Percentiles rank a stretch among this genome's conserved stretches.
phyloP scores from a whole-genome alignment of 768 basidiomycete genomes.

The Collybia sp. region DNA sequence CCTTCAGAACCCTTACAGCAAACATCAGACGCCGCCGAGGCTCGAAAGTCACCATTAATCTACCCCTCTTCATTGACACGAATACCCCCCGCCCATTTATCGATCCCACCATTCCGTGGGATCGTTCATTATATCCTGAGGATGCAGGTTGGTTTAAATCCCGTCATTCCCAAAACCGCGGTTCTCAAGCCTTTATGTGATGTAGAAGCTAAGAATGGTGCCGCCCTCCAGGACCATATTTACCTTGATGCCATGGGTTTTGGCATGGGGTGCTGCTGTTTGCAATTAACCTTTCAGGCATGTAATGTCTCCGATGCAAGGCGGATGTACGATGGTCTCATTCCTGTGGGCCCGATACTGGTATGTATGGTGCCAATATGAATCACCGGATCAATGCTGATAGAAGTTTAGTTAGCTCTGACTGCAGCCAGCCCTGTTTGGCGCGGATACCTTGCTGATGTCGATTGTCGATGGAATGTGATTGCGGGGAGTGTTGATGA shows the following conservation, averaged over 20 bases:
- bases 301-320: constrained; percentile 92
- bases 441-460: constrained; percentile 92
- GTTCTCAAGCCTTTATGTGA: constrained; percentile 5
- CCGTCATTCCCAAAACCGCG: constrained; percentile 1
- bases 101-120: constrained; percentile 89
- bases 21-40: constrained; percentile 90
- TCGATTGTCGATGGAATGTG: constrained; percentile 98
- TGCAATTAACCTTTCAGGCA: constrained; percentile 97
- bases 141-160: constrained; percentile 58
- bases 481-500: constrained; percentile 99
- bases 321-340: constrained; percentile 92
- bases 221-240: constrained; percentile 86
- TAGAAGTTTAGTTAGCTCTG: constrained; percentile 67
- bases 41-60: constrained; percentile 92
- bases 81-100: constrained; percentile 87
- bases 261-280: constrained; percentile 98
- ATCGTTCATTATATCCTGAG: constrained; percentile 78
- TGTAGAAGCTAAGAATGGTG: constrained; percentile 84
- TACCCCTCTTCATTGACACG: constrained; percentile 87
- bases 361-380: constrained; percentile 37
- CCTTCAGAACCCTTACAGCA: constrained; percentile 85
- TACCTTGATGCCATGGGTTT: constrained; percentile 99
- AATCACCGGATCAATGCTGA: constrained; percentile 4
- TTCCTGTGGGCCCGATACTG: constrained; percentile 94
- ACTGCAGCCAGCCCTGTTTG: constrained; percentile 94